Evolutionary conservation across 345 rosid genomes (phyloP).

Genomic region (Syzygium grande): DNA sequence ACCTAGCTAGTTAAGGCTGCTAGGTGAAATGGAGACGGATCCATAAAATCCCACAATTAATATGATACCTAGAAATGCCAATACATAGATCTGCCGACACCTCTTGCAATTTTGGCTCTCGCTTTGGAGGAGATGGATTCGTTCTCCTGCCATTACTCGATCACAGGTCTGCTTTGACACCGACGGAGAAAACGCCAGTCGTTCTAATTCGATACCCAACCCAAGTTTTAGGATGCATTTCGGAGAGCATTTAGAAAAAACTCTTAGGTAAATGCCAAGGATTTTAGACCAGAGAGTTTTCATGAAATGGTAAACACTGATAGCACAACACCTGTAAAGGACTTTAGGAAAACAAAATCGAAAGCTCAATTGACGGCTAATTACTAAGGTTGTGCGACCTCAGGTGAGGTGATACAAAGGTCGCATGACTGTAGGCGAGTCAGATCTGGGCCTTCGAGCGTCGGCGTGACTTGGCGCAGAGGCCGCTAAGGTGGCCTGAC

Average conservation of each 20-base stretch:
- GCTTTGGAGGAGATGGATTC: neutral
- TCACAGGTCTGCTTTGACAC: neutral
- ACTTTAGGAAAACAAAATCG: neutral
- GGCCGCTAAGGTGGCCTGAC: neutral
- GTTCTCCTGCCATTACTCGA: neutral
- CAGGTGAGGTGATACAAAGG: neutral
- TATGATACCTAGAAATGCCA: neutral
- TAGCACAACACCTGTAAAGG: neutral
- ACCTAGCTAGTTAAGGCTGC: neutral
- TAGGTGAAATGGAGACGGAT: neutral
- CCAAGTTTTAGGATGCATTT: neutral
- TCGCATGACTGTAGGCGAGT: accelerated
- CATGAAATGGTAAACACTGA: neutral
- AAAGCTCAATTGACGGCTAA: accelerated
- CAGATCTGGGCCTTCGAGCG: neutral
- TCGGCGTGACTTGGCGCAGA: neutral
- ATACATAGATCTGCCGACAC: neutral
- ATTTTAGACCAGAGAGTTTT: neutral
- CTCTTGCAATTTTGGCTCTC: neutral
- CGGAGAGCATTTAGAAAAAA: neutral
- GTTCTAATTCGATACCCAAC: neutral
- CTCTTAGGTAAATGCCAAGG: neutral
- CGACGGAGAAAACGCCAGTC: neutral
- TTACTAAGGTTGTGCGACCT: neutral
- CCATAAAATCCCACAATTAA: neutral